These are phyloP conservation scores for Umbellularia californica DNA, from an alignment of 164 flowering plant species.

Conservation along the genomic window DNA sequence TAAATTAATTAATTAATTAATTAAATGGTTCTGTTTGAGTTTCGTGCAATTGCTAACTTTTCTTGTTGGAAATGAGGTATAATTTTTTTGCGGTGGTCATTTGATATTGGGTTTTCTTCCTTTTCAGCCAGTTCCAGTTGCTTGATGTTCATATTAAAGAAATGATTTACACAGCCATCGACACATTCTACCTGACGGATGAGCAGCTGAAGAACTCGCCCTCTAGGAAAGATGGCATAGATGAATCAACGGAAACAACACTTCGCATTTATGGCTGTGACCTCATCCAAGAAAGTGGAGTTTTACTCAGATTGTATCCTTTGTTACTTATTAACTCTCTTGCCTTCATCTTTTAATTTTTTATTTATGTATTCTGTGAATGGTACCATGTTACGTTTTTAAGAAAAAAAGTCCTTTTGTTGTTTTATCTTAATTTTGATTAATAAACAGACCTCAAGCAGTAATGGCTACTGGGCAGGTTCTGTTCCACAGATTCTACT, in stretches of 20 bases:
- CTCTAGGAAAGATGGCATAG: slow-evolving; percentile 86
- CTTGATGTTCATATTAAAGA: background rate
- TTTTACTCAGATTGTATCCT: slow-evolving; percentile 70
- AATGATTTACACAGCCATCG: slow-evolving; percentile 91
- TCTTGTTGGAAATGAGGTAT: background rate
- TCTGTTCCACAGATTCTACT: slow-evolving; percentile 88
- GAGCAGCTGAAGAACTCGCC: slow-evolving; percentile 75
- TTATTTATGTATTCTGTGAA: background rate
- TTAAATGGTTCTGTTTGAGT: background rate
- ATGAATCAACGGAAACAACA: slow-evolving; percentile 62
- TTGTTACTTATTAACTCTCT: background rate
- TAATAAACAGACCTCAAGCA: slow-evolving; percentile 68
- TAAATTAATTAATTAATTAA: fast-evolving
- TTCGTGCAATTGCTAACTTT: too few relatives aligned
- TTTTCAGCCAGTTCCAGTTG: background rate
- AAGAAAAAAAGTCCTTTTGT: background rate
- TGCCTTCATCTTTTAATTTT: background rate
- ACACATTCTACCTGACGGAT: slow-evolving; percentile 77
- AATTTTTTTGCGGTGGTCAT: background rate
- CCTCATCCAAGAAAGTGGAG: slow-evolving; percentile 90
- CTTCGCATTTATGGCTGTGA: slow-evolving; percentile 94
- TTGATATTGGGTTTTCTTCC: background rate
- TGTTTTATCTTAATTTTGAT: slow-evolving; percentile 16
- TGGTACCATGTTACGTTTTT: background rate
- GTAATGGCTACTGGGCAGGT: slow-evolving; percentile 99